phyloP scores from a whole-genome alignment of 1,139 yeast species.

The Hanseniaspora uvarum region DNA sequence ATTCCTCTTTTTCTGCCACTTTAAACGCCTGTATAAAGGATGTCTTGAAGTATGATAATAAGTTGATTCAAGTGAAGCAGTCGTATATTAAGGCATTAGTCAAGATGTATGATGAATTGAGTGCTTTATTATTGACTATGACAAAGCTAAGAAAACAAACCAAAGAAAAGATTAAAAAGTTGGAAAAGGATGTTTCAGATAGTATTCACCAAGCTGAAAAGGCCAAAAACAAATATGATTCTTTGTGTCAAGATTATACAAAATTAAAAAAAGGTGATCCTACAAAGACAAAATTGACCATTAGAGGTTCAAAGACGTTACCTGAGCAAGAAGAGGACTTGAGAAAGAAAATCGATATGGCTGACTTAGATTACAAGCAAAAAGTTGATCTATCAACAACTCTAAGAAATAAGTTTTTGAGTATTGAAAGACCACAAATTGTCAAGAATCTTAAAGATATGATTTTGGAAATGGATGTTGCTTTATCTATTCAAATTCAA shows the following conservation, averaged over 20 bases:
- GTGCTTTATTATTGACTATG: conserved; percentile 60
- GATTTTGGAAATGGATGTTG: conserved; percentile 78
- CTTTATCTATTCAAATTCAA: conserved; percentile 75
- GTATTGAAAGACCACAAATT: conserved; percentile 66
- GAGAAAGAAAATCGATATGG: conserved; percentile 64
- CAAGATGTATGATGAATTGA: conserved; percentile 76
- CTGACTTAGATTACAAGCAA: conserved; percentile 76
- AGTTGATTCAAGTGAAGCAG: conserved; percentile 57
- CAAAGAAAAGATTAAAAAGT: conserved; percentile 71
- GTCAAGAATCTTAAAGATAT: conserved; percentile 65
- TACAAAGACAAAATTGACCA: conserved; percentile 63
- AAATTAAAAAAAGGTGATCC: conserved; percentile 74
- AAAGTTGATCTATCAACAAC: conserved; percentile 66
- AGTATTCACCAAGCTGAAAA: conserved; percentile 77
- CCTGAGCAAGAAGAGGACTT: conserved; percentile 91
- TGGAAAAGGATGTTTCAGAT: conserved; percentile 76
- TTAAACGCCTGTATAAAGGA: conserved; percentile 57
- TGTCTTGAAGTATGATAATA: conserved; percentile 68
- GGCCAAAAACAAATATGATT: conserved; percentile 71
- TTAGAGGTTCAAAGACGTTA: conserved; percentile 64
- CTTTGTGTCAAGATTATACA: conserved; percentile 78
- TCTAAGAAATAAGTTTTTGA: conserved; percentile 60
- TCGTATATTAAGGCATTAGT: conserved; percentile 71
- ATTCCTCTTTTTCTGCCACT: conserved; percentile 39
- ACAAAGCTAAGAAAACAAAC: conserved; percentile 59